Evolutionary conservation across 2,329 filamentous ascomycete species (phyloP).

Genomic region (Alternaria atra): DNA sequence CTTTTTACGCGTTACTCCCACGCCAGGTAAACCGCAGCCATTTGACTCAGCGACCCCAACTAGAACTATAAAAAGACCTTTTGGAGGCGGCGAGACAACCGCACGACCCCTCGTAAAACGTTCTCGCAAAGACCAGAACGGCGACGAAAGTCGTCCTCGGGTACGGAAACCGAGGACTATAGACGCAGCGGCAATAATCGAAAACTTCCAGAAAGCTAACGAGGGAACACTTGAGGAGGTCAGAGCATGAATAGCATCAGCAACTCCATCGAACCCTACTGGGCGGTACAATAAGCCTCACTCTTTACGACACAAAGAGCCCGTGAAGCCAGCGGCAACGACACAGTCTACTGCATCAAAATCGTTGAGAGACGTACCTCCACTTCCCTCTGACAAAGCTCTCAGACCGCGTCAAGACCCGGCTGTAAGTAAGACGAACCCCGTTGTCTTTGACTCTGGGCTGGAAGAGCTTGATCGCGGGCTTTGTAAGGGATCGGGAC

Average conservation of each 20-base stretch:
- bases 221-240: background rate
- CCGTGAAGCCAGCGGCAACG: background rate
- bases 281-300: background rate
- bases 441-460: background rate
- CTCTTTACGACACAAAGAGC: background rate
- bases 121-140: background rate
- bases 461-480: background rate
- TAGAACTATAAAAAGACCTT: background rate
- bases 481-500: too few species aligned
- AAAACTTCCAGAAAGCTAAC: background rate
- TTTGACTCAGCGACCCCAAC: too few species aligned
- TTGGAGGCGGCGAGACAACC: background rate
- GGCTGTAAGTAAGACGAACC: background rate
- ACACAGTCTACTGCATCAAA: background rate
- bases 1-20: background rate
- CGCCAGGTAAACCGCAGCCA: rapidly evolving
- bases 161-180: background rate
- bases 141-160: background rate
- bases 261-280: background rate
- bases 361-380: background rate
- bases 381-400: background rate
- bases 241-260: background rate
- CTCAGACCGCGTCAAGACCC: background rate
- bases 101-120: background rate
- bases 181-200: background rate